phyloP scores from a whole-genome alignment of 257 asterid species.

The Oldenlandia corymbosa region DNA sequence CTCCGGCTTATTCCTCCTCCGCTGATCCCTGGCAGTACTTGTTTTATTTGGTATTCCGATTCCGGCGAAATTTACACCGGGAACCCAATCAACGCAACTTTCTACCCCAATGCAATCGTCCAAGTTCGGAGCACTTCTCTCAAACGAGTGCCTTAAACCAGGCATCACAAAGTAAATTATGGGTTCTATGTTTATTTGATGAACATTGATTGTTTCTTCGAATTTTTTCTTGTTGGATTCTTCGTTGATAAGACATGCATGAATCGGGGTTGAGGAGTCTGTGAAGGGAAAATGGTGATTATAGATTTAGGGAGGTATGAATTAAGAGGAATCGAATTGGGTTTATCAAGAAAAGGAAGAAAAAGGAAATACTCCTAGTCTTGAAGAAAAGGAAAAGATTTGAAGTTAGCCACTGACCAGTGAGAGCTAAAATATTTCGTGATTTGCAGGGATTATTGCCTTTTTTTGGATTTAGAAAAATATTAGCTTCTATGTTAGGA shows the following conservation, averaged over 20 bases:
- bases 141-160: neutral
- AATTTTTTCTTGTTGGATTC: too few relatives aligned
- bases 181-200: too few relatives aligned
- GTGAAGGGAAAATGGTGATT: too few relatives aligned
- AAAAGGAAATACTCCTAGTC: conserved; percentile 17
- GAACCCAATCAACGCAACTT: conserved; percentile 37
- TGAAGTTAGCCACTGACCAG: too few relatives aligned
- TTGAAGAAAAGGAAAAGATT: conserved; percentile 27
- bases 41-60: too few relatives aligned
- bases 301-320: conserved; percentile 12
- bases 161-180: conserved; percentile 31
- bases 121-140: conserved; percentile 17
- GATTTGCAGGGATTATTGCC: too few relatives aligned
- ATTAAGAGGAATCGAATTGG: neutral
- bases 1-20: too few relatives aligned
- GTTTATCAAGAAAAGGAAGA: conserved; percentile 21
- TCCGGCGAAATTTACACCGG: conserved; percentile 14
- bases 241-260: neutral
- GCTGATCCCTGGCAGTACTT: too few relatives aligned
- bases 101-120: conserved; percentile 53
- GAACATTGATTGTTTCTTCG: too few relatives aligned
- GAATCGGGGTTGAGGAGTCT: too few relatives aligned
- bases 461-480: too few relatives aligned
- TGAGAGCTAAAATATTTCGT: conserved; percentile 52
- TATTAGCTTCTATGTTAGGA: too few relatives aligned